Percentiles rank a stretch among this genome's conserved stretches.
These are phyloP conservation scores for Aspergillus unguis DNA, from an alignment of 2,329 filamentous ascomycete species.

Conservation along the genomic window DNA sequence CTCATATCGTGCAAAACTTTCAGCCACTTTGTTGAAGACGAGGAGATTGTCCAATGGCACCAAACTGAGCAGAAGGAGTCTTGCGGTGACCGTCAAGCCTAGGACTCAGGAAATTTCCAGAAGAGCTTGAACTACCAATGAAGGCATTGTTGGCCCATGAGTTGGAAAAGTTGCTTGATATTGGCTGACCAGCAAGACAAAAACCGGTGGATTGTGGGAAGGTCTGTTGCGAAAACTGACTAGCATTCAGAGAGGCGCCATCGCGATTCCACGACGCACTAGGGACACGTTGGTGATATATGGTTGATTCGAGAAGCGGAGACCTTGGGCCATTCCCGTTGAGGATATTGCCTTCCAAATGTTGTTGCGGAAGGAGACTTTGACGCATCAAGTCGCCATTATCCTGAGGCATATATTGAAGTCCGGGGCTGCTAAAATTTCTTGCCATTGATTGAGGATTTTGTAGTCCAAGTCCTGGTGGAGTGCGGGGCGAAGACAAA, in stretches of 20 bases:
- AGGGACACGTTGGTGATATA: slow-evolving; percentile 17
- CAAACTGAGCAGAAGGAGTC: slow-evolving; percentile 30
- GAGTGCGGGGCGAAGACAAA: slow-evolving; percentile 37
- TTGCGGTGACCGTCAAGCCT: slow-evolving; percentile 26
- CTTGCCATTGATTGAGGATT: slow-evolving; percentile 18
- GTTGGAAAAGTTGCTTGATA: slow-evolving; percentile 27
- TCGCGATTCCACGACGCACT: slow-evolving; percentile 26
- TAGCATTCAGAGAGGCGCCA: slow-evolving; percentile 10
- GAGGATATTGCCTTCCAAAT: slow-evolving; percentile 20
- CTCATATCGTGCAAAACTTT: slow-evolving; percentile 14
- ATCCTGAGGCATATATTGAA: slow-evolving; percentile 25
- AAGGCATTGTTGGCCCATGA: slow-evolving; percentile 40
- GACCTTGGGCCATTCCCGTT: slow-evolving; percentile 22
- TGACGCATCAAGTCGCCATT: slow-evolving; percentile 29
- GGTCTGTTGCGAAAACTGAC: slow-evolving; percentile 12
- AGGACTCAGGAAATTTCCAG: slow-evolving; percentile 25
- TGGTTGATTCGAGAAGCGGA: slow-evolving; percentile 23
- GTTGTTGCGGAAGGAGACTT: slow-evolving; percentile 25
- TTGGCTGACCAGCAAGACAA: slow-evolving; percentile 23
- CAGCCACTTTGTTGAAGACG: slow-evolving; percentile 49
- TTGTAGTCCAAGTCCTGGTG: slow-evolving; percentile 32
- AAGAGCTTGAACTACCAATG: slow-evolving; percentile 30
- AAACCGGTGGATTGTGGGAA: slow-evolving; percentile 14
- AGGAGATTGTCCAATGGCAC: slow-evolving; percentile 46
- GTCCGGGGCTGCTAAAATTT: slow-evolving; percentile 15